Evolutionary conservation across 1,139 yeast genomes (phyloP), one percentile per base, ranked within the genome.

Genomic region (Petasospora rhodanensis): DNA sequence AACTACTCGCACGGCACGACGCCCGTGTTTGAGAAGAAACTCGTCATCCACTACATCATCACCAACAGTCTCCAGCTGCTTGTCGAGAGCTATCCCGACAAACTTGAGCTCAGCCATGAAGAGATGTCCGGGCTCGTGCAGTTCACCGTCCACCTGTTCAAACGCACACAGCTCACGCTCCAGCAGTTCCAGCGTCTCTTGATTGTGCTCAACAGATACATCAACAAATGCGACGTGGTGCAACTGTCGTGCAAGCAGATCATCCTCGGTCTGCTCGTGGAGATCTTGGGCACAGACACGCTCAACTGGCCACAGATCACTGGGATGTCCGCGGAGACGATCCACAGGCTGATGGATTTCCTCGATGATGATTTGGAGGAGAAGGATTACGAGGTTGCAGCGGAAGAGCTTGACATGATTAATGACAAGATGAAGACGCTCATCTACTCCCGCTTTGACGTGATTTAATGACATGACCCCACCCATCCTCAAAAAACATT

Each of bases 351-450:
- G 5, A 14, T 27, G 14, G 14, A n/a, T 22, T 27, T 18, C 18
- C 17, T 38, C 7, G 34, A 31, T 13, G 10, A 27, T 10, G 31
- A 27, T 11, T n/a, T 35, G 29, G 30, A 27, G 9, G 29, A 23
- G 9, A 26, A 32, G n/a, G 39, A 41, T 11, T 29, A 12, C 13
- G 28, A 26, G 14, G 28, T 41, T 22, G 19, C 18, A 4, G 26
- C 20, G 11, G 35, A 32, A 18, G 44, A 41, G 28, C 30, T 41
- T 14, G 32, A 18, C 14, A 34, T 31, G 37, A 35, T 41, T 29
- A 41, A 41, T 25, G 41, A 41, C n/a, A 36, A 38, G 34, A 41
- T 41, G 44, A 41, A 34, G 18, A 22, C 25, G 14, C 26, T 41
- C 29, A 38, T 41, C 22, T 41, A 41, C 19, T 31, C 42, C 11